phyloP scores from a whole-genome alignment of 768 basidiomycete genomes.

The Mycena haematopus region DNA sequence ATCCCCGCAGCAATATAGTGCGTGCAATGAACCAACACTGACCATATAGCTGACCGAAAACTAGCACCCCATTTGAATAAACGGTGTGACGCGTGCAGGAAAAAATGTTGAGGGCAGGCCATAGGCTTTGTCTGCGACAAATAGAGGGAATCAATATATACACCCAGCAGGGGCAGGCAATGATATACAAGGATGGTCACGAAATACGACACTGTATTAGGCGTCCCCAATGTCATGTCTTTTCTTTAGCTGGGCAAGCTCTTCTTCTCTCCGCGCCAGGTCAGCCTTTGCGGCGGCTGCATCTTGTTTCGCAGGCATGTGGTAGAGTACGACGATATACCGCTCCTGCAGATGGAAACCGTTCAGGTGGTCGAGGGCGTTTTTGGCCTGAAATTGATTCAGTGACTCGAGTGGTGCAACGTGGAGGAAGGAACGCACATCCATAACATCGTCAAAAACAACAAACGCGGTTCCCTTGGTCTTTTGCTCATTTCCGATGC shows the following conservation, averaged over 20 bases:
- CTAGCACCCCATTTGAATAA: conserved; percentile 66
- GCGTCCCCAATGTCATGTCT: conserved; percentile 85
- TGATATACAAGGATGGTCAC: conserved; percentile 17
- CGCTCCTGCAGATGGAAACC: conserved; percentile 98
- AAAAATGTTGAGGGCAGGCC: conserved; percentile 11
- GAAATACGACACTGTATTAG: conserved; percentile 37
- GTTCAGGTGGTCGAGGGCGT: conserved; percentile 94
- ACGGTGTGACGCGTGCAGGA: conserved; percentile 58
- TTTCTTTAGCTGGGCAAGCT: conserved; percentile 84
- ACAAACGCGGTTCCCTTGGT: conserved; percentile 97
- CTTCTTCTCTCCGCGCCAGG: conserved; percentile 89
- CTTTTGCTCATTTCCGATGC: conserved; percentile 91
- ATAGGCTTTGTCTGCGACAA: conserved; percentile 4
- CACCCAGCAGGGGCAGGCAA: conserved; percentile 23
- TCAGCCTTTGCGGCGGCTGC: conserved; percentile 94
- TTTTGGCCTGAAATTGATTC: conserved; percentile 74
- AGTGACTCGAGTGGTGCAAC: conserved; percentile 22
- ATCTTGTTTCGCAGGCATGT: conserved; percentile 97
- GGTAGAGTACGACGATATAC: conserved; percentile 97
- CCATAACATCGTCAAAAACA: conserved; percentile 96
- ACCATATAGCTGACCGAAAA: conserved; percentile 24
- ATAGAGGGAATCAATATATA: conserved; percentile 28
- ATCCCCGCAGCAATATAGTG: conserved; percentile 71
- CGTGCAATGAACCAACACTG: conserved; percentile 27
- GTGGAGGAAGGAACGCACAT: conserved; percentile 56